Evolutionary conservation across 768 basidiomycete genomes (phyloP).

Genomic region (Phylloporus scabripes): DNA sequence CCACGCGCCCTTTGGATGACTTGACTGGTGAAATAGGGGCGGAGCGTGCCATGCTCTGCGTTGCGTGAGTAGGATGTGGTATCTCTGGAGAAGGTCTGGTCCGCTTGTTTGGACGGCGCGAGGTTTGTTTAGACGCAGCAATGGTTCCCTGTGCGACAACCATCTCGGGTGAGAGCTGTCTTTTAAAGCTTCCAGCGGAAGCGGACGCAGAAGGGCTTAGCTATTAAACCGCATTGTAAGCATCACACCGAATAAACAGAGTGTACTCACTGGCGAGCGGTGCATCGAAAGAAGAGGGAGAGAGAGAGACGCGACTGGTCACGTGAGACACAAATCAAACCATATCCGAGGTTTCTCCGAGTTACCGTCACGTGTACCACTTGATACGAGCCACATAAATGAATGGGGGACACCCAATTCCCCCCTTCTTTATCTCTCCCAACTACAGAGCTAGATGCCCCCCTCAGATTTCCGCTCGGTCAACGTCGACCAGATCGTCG

Average conservation of each 20-base stretch:
- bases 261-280: constrained; percentile 13
- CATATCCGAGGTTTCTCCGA: not conserved
- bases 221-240: not conserved
- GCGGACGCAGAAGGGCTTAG: constrained; percentile 10
- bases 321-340: constrained; percentile 25
- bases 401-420: not conserved
- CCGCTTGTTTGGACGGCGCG: constrained; percentile 19
- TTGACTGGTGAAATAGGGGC: constrained; percentile 8
- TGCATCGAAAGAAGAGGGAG: constrained; percentile 6
- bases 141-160: not conserved
- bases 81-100: constrained; percentile 7
- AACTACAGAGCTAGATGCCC: constrained; percentile 38
- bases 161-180: constrained; percentile 18
- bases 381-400: not conserved
- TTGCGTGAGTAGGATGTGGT: constrained; percentile 7
- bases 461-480: constrained; percentile 67
- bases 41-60: constrained; percentile 3
- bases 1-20: constrained; percentile 1
- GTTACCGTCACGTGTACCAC: constrained; percentile 15
- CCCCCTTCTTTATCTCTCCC: constrained; percentile 4
- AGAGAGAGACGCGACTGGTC: constrained; percentile 8
- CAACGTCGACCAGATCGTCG: constrained; percentile 54
- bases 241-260: not conserved
- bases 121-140: not conserved
- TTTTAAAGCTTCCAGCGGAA: constrained; percentile 20